Evolutionary conservation across 805 yeast genomes (phyloP), one percentile per base, ranked within the genome.

Genomic region (Zygosaccharomyces lentus): DNA sequence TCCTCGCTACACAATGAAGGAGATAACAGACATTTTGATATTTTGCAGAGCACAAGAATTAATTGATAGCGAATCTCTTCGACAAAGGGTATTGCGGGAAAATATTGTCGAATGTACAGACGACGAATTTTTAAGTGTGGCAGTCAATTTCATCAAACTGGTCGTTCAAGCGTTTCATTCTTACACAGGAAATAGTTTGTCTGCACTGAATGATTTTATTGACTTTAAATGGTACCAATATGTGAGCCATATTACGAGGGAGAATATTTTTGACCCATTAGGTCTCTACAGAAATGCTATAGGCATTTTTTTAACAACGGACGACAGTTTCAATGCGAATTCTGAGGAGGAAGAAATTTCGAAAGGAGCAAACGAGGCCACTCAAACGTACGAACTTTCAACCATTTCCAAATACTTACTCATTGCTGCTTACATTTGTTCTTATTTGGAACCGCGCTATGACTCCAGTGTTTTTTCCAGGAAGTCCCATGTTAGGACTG

Each of bases 371-470:
- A 46, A 51, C 6, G 48, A 48, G 2, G 29, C 43, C 2, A 35
- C 46, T 12, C 41, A 50, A 44, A 53, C 64, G 0, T 64, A 72
- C 42, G 82, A 81, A 52, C 66, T 86, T 34, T 80, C 90, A 0
- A 60, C 58, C 7, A 74, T 77, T 41, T 76, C 91, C 2, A 84
- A 86, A 58, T 87, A 76, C 58, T 65, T 90, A n/a, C 65, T 89
- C 12, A 75, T 88, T 26, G 87, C 96, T 1, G 82, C 95, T 0
- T 90, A 84, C 61, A 67, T 89, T 39, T 95, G 96, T 0, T 87
- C 96, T 0, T 85, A 77, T 58, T 78, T 80, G 46, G 85, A 83
- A 25, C 80, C 83, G 2, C 76, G 78, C 49, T 76, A 75, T 57
- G 97, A 89, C 63, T 68, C 81, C 56, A 76, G 79, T 42, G 69